Evolutionary conservation across 1,284 basidiomycete species (phyloP).

Genomic region (Marasmius oreades): DNA sequence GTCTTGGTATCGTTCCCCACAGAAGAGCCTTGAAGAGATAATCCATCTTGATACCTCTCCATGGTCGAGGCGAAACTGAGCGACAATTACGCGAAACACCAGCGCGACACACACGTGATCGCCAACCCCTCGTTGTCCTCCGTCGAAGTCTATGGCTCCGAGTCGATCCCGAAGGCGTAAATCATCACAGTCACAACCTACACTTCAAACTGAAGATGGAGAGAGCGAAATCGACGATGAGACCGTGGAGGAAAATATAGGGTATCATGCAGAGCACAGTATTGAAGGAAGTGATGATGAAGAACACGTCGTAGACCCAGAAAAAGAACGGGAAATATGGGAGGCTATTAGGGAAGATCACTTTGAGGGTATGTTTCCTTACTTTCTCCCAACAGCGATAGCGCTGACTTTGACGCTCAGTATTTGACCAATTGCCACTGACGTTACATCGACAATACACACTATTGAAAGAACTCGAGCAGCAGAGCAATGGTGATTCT

Average conservation of each 20-base stretch:
- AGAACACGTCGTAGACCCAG: neutral
- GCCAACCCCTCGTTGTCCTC: neutral
- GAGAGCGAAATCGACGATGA: neutral
- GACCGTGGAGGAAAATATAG: neutral
- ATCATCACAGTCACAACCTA: too few species aligned
- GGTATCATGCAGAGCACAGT: neutral
- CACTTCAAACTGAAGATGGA: neutral
- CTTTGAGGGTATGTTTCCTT: constrained; percentile 57
- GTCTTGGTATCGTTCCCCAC: too few species aligned
- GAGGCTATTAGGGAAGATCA: constrained; percentile 66
- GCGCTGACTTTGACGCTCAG: constrained; percentile 31
- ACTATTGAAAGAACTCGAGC: constrained; percentile 80
- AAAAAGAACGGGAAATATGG: neutral
- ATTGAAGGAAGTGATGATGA: neutral
- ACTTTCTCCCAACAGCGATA: neutral
- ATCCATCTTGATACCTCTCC: too few species aligned
- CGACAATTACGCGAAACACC: too few species aligned
- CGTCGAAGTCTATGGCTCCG: too few species aligned
- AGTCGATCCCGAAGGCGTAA: too few species aligned
- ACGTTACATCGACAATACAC: constrained; percentile 79
- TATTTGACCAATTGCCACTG: constrained; percentile 84
- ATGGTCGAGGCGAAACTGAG: too few species aligned
- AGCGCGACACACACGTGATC: neutral
- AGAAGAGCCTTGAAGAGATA: too few species aligned
- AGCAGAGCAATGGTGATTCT: constrained; percentile 57